A percentile compares a stretch with the other conserved stretches of the same genome.
These are phyloP conservation scores for Mortierella sp. DNA, from an alignment of 371 early-diverging fungal species.

Conservation along the genomic window DNA sequence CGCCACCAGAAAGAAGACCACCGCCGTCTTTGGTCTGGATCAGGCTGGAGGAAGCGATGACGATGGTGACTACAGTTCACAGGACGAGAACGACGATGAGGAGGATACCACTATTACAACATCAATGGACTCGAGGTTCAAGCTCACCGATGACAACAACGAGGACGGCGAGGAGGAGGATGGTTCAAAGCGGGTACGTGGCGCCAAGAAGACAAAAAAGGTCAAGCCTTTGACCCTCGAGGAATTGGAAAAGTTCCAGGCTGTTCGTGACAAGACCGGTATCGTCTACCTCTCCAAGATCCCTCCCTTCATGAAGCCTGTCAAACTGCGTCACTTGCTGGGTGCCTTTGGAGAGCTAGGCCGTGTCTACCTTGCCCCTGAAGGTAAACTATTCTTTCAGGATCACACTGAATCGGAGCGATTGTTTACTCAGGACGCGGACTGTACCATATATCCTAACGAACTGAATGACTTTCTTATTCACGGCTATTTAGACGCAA, in stretches of 20 bases:
- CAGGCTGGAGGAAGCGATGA: slow-evolving; percentile 49
- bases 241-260: slow-evolving; percentile 80
- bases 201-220: slow-evolving; percentile 60
- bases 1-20: slow-evolving; percentile 22
- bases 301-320: slow-evolving; percentile 93
- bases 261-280: slow-evolving; percentile 81
- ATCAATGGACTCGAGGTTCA: slow-evolving; percentile 31
- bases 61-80: slow-evolving; percentile 52
- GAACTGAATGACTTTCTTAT: neutral
- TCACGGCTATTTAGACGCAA: slow-evolving; percentile 61
- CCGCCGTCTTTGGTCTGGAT: slow-evolving; percentile 56
- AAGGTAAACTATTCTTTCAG: slow-evolving; percentile 62
- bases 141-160: neutral
- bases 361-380: slow-evolving; percentile 89
- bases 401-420: neutral
- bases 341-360: slow-evolving; percentile 84
- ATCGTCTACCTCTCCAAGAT: slow-evolving; percentile 93
- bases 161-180: slow-evolving; percentile 28
- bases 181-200: slow-evolving; percentile 34
- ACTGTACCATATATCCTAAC: neutral
- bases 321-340: slow-evolving; percentile 82
- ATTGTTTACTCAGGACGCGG: neutral
- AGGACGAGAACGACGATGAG: slow-evolving; percentile 47
- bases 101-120: neutral
- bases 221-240: slow-evolving; percentile 78